Evolutionary conservation across 1,284 basidiomycete genomes (phyloP), one percentile per base, ranked within the genome.

Genomic region (Peniophora sp.): DNA sequence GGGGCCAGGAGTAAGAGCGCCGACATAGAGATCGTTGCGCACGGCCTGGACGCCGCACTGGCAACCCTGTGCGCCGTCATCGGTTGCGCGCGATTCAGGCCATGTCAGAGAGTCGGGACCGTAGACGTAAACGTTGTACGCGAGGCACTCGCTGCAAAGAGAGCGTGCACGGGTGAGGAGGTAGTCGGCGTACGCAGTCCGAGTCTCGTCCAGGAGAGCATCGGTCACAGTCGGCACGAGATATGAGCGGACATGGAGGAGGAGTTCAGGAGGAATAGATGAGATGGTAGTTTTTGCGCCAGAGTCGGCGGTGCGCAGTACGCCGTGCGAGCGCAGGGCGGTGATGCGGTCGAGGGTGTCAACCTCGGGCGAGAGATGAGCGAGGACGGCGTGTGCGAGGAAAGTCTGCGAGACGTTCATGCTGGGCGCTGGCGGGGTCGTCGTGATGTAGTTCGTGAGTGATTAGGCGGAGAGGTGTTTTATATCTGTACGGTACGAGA

Each of bases 371-470:
- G 78, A 74, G 19, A 73, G 48, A 52, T 68, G 57, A 11, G 78
- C 74, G 55, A 81, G 73, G 49, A 72, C 62, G 32, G 77, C 71
- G 54, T 82, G 77, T 66, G 49, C 81, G 67, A 16, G 63, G 25
- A 2, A 47, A 64, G 65, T 47, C 70, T 65, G 59, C 65, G 55
- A 55, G 72, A 65, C 45, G 64, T 61, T 57, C 56, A 59, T 50
- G 19, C 14, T 22, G 44, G 23, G 44, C 16, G 44, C 20, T 16
- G n/a, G 14, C 44, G 14, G 16, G 44, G 44, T 45, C n/a, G 44
- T 19, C 44, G 19, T 32, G 27, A 32, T 32, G 27, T 32, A 32
- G 27, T 32, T 32, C 27, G 27, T 32, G 27, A 32, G 27, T 32
- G 27, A 32, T 32, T 32, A 32, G 27, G 27, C 27, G 27, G 27